A percentile compares a stretch with the other conserved stretches of the same genome.
phyloP scores from a whole-genome alignment of 139 green algal species.

The Volvox africanus region DNA sequence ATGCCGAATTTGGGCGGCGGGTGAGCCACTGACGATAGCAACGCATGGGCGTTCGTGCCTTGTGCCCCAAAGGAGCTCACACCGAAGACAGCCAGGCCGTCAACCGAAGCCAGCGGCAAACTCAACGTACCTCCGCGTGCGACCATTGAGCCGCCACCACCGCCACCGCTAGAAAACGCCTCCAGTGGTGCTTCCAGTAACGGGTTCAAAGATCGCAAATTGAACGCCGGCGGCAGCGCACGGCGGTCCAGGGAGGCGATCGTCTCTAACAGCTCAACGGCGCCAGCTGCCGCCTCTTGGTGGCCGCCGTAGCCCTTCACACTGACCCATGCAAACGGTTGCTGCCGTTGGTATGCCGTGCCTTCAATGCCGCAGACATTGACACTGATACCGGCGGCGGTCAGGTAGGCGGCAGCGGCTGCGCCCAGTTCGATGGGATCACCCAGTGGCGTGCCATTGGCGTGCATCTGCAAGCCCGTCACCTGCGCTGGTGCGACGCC shows the following conservation, averaged over 20 bases:
- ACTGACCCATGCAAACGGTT: constrained; percentile 50
- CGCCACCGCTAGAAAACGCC: background rate
- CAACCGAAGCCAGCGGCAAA: constrained; percentile 19
- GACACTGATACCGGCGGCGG: background rate
- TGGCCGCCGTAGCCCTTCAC: constrained; percentile 71
- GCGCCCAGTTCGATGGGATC: constrained; percentile 75
- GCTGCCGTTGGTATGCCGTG: background rate
- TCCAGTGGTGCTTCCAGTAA: constrained; percentile 58
- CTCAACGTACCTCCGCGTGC: constrained; percentile 10
- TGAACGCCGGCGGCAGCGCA: constrained; percentile 55
- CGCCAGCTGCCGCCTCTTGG: constrained; percentile 70
- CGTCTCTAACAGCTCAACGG: constrained; percentile 56
- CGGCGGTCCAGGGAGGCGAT: constrained; percentile 36
- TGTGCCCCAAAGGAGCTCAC: constrained; percentile 75
- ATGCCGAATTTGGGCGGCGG: background rate
- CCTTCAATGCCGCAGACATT: background rate
- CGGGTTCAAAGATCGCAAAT: constrained; percentile 77
- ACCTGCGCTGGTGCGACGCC: constrained; percentile 48
- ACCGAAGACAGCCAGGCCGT: constrained; percentile 69
- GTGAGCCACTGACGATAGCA: constrained; percentile 39
- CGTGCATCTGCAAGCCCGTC: constrained; percentile 72
- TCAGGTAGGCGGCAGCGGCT: constrained; percentile 49
- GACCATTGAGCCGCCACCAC: background rate
- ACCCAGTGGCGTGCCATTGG: constrained; percentile 75
- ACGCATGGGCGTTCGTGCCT: constrained; percentile 76